A percentile compares a stretch with the other conserved stretches of the same genome.
Conservation (phyloP, 1,139 yeast species). For the Pichia sp. region DNA sequence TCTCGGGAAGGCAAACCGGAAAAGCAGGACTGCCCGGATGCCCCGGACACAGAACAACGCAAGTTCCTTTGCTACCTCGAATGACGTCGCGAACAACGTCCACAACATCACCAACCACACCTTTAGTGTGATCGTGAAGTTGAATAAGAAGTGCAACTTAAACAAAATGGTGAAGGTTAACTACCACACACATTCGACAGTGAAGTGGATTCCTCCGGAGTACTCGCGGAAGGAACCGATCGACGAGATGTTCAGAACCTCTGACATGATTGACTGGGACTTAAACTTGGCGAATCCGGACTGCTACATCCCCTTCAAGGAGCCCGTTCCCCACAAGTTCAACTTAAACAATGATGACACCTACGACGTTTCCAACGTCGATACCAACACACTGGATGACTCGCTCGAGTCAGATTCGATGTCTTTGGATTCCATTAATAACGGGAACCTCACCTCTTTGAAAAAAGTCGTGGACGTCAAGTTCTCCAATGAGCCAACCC, state of each 20-base stretch:
- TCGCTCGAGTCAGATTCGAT: constrained; percentile 8
- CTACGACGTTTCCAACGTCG: constrained; percentile 7
- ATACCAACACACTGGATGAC: constrained; percentile 3
- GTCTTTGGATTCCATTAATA: constrained; percentile 4
- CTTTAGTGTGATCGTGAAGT: constrained; percentile 29
- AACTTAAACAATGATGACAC: not conserved
- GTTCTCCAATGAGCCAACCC: constrained; percentile 26
- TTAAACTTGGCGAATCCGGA: constrained; percentile 31
- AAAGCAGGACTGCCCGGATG: not conserved
- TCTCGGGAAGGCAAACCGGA: not conserved
- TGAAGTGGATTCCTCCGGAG: constrained; percentile 28
- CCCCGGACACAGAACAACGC: no score
- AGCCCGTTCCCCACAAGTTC: not conserved
- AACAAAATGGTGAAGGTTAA: constrained; percentile 26
- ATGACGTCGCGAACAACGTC: constrained; percentile 3
- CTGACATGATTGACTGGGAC: constrained; percentile 31
- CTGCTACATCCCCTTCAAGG: constrained; percentile 31
- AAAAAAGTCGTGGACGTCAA: constrained; percentile 14
- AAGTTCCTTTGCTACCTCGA: no score
- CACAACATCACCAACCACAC: constrained; percentile 31
- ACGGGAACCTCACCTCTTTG: not conserved
- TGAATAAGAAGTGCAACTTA: constrained; percentile 26
- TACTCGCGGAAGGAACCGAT: constrained; percentile 25
- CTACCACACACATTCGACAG: constrained; percentile 28
- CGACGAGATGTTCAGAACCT: constrained; percentile 30